Conservation (phyloP, 345 rosid species). For the Euphorbia pulcherrima region DNA sequence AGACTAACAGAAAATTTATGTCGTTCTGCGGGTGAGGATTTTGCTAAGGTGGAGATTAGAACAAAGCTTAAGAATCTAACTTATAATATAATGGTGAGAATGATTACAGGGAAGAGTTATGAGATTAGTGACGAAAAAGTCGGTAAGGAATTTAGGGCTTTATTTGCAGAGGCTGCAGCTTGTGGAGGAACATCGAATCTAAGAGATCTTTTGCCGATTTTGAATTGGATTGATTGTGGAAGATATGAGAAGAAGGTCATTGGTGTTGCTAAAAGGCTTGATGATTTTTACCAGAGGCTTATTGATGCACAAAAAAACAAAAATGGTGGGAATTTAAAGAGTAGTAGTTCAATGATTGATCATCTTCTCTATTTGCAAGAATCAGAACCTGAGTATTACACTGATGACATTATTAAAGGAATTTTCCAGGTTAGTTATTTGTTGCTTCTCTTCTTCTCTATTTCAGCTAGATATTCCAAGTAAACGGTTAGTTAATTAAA, state of each 20-base stretch:
- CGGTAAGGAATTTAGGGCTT: constrained; percentile 22
- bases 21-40: neutral
- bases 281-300: constrained; percentile 41
- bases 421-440: constrained; percentile 12
- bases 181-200: constrained; percentile 28
- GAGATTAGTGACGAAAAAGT: constrained; percentile 21
- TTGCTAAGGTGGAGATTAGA: constrained; percentile 18
- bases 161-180: constrained; percentile 14
- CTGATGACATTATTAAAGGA: constrained; percentile 48
- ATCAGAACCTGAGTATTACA: constrained; percentile 39
- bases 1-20: neutral
- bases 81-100: constrained; percentile 20
- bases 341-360: constrained; percentile 34
- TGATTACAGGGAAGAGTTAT: constrained; percentile 24
- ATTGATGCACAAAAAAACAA: constrained; percentile 46
- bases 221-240: constrained; percentile 32
- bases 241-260: constrained; percentile 23
- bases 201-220: constrained; percentile 42
- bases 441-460: neutral
- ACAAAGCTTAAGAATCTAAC: constrained; percentile 19
- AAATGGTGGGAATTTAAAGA: neutral
- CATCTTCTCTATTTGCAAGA: constrained; percentile 44
- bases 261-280: constrained; percentile 22
- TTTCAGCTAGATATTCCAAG: too few species aligned
- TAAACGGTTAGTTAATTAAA: too few species aligned